A percentile compares a stretch with the other conserved stretches of the same genome.
phyloP scores from a whole-genome alignment of 2,329 filamentous ascomycete genomes.

The Lasiodiplodia hormozganensis region DNA sequence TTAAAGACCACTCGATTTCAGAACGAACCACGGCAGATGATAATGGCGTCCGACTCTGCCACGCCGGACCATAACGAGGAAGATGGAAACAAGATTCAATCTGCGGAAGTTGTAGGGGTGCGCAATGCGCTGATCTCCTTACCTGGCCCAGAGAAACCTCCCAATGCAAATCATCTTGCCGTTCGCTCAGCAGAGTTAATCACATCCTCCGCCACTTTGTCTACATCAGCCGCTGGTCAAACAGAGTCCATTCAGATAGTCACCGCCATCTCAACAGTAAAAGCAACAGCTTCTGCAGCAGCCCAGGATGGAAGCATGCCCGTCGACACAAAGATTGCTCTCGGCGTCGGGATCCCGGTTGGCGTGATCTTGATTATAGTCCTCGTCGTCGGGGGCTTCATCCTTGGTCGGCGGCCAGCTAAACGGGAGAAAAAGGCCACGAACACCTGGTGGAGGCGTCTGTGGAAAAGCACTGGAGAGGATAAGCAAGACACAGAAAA shows the following conservation, averaged over 20 bases:
- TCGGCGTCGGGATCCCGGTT: neutral
- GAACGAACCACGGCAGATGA: too few relatives aligned
- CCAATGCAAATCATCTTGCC: too few relatives aligned
- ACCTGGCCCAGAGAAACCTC: too few relatives aligned
- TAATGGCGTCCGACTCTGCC: too few relatives aligned
- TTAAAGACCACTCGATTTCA: too few relatives aligned
- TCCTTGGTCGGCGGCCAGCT: neutral
- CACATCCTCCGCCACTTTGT: neutral
- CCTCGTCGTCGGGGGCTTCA: neutral
- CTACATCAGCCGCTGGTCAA: neutral
- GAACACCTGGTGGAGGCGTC: neutral
- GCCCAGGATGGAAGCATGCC: neutral
- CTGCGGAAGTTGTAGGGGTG: too few relatives aligned
- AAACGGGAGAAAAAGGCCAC: neutral
- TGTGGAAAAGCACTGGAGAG: neutral
- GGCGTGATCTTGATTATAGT: neutral
- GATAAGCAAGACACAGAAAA: neutral
- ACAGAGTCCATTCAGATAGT: neutral
- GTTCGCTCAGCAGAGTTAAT: too few relatives aligned
- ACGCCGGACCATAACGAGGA: too few relatives aligned
- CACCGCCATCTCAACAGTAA: neutral
- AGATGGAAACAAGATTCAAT: too few relatives aligned
- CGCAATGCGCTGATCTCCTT: too few relatives aligned
- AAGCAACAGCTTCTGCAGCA: too few relatives aligned
- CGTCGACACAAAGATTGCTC: neutral